A percentile compares a stretch with the other conserved stretches of the same genome.
Evolutionary conservation across 805 yeast species (phyloP).

Genomic region (Ogataea pignaliae): DNA sequence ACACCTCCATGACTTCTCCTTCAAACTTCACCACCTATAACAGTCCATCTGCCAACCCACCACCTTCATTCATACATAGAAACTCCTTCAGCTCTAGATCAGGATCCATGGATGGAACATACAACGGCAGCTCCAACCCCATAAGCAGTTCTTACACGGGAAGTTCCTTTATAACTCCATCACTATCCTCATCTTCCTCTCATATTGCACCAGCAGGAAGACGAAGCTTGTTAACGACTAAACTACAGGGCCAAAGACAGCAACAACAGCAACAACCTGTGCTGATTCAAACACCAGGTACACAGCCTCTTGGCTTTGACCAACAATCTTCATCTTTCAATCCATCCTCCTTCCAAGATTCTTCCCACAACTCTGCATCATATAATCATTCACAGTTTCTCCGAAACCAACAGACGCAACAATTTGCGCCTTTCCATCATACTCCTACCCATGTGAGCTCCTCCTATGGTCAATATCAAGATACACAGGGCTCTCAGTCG

Average conservation of each 20-base stretch:
- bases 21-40: slow-evolving; percentile 27
- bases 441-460: slow-evolving; percentile 46
- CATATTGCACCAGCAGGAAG: slow-evolving; percentile 25
- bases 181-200: slow-evolving; percentile 12
- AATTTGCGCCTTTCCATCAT: slow-evolving; percentile 37
- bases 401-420: slow-evolving; percentile 15
- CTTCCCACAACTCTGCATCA: slow-evolving; percentile 3
- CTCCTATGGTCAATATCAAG: slow-evolving; percentile 21
- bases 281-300: slow-evolving; percentile 5
- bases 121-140: not conserved
- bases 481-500: slow-evolving; percentile 2
- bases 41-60: slow-evolving; percentile 31
- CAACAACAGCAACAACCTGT: slow-evolving; percentile 12
- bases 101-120: slow-evolving; percentile 20
- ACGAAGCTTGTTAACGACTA: slow-evolving; percentile 27
- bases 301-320: slow-evolving; percentile 6
- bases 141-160: slow-evolving; percentile 7
- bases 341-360: slow-evolving; percentile 7
- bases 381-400: slow-evolving; percentile 9
- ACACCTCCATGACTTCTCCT: slow-evolving; percentile 25
- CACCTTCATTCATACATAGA: slow-evolving; percentile 21
- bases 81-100: slow-evolving; percentile 25
- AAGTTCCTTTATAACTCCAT: slow-evolving; percentile 9
- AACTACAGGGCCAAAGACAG: slow-evolving; percentile 20
- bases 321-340: slow-evolving; percentile 4